Conservation (phyloP, 2,329 filamentous ascomycete species). For the Tolypocladium tundrense region DNA sequence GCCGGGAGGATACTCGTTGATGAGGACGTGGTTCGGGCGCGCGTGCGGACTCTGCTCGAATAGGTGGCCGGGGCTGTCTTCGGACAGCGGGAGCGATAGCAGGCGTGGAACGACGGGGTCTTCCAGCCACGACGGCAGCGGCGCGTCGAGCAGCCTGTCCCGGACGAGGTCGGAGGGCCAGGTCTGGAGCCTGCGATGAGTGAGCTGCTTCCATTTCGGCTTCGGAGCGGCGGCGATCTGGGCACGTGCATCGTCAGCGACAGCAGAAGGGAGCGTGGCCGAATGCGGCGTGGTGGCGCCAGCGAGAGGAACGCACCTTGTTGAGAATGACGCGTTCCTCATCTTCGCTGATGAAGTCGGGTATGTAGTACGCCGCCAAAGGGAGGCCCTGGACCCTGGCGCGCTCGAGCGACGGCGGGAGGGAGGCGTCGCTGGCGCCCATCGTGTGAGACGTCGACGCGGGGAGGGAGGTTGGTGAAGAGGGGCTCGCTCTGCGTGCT, state of each 20-base stretch:
- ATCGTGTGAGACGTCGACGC: background rate
- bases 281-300: constrained; percentile 25
- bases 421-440: constrained; percentile 8
- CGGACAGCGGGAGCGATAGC: constrained; percentile 34
- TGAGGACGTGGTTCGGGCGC: constrained; percentile 78
- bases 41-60: constrained; percentile 60
- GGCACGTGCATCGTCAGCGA: constrained; percentile 1
- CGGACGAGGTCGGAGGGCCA: constrained; percentile 77
- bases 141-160: constrained; percentile 63
- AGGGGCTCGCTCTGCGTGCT: background rate
- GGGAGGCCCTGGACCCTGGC: constrained; percentile 47
- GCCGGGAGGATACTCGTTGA: constrained; percentile 83
- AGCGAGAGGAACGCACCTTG: constrained; percentile 43
- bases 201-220: constrained; percentile 76
- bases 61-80: constrained; percentile 24
- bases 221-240: constrained; percentile 55
- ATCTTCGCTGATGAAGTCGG: constrained; percentile 67
- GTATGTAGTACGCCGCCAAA: constrained; percentile 67
- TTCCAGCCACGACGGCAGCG: constrained; percentile 66
- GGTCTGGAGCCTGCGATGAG: constrained; percentile 82
- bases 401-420: constrained; percentile 40
- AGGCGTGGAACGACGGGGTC: constrained; percentile 57
- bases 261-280: background rate
- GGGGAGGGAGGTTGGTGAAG: background rate
- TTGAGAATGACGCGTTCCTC: constrained; percentile 64